A percentile compares a stretch with the other conserved stretches of the same genome.
Evolutionary conservation across 495 filamentous ascomycete genomes (phyloP).

Genomic region (Penicillium fimorum): DNA sequence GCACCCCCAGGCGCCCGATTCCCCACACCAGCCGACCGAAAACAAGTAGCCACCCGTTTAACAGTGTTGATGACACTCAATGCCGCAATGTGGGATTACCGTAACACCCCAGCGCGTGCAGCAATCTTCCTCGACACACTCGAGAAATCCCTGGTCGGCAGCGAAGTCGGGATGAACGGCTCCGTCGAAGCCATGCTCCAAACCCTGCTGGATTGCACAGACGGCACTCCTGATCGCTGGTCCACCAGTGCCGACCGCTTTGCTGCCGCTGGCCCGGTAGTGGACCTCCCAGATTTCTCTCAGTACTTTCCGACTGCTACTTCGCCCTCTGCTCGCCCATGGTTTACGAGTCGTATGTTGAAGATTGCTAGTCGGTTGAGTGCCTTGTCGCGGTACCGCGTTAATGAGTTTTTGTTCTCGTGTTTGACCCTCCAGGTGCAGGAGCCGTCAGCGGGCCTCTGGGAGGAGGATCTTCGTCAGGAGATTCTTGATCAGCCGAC

Average conservation of each 20-base stretch:
- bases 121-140: conserved; percentile 35
- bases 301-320: conserved; percentile 30
- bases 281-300: conserved; percentile 26
- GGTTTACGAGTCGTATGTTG: conserved; percentile 44
- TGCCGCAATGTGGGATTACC: conserved; percentile 44
- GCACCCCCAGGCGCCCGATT: conserved; percentile 31
- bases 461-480: conserved; percentile 34
- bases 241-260: not conserved
- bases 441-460: conserved; percentile 22
- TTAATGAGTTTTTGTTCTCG: conserved; percentile 35
- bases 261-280: not conserved
- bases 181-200: conserved; percentile 42
- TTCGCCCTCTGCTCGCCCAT: conserved; percentile 35
- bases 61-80: conserved; percentile 38
- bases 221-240: conserved; percentile 19
- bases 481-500: conserved; percentile 41
- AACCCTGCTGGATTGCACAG: conserved; percentile 39
- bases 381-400: conserved; percentile 30
- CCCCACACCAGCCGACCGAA: conserved; percentile 34
- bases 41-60: conserved; percentile 39
- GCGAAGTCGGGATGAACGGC: conserved; percentile 38
- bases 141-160: conserved; percentile 30
- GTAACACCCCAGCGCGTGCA: conserved; percentile 24
- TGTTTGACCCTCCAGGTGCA: conserved; percentile 34
- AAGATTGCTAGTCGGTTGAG: conserved; percentile 43